Evolutionary conservation across 805 yeast genomes (phyloP), one percentile per base, ranked within the genome.

Genomic region (Blastobotrys terrestris): DNA sequence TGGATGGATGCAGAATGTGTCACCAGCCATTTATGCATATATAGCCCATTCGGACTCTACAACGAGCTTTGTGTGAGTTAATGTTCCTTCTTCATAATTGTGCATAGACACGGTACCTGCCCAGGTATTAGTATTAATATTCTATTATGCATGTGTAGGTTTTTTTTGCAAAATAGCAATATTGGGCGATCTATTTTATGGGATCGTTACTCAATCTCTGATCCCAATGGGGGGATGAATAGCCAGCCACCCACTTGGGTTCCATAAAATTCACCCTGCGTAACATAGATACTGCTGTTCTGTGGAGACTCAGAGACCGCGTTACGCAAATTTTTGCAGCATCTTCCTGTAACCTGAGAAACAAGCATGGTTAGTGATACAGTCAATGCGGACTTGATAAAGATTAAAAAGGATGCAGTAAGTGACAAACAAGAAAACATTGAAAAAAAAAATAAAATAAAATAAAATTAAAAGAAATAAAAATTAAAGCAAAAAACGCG

Each of bases 341-440:
- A 14, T 11, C 5, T 26, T 26, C 5, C 11, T 26, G 35, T 26
- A 26, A 26, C 35, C 35, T 11, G 35, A 26, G 35, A 26, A 26
- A 26, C 35, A 42, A 20, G 46, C n/a, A 18, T 21, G 20, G 46
- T 43, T 14, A 21, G 18, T 43, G 46, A 18, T 20, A 44, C 31
- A 21, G 22, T 13, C 39, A 31, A 44, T 16, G 35, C n/a, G 31
- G 50, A 47, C 15, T 13, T n/a, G 39, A 57, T 67, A 53, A 67
- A 67, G 50, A 57, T 58, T 43, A 62, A 63, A 51, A 67, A 67
- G 59, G 71, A 67, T 55, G 68, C 67, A 39, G 71, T 67, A 65
- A 54, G 71, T 67, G 39, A 20, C 51, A 14, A 41, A 35, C 13
- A n/a, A 20, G 5, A 19, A 7, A 15, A 19, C 7, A 15, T 13